phyloP scores from a whole-genome alignment of 2,329 filamentous ascomycete species.

The Rhinocladiella similis region DNA sequence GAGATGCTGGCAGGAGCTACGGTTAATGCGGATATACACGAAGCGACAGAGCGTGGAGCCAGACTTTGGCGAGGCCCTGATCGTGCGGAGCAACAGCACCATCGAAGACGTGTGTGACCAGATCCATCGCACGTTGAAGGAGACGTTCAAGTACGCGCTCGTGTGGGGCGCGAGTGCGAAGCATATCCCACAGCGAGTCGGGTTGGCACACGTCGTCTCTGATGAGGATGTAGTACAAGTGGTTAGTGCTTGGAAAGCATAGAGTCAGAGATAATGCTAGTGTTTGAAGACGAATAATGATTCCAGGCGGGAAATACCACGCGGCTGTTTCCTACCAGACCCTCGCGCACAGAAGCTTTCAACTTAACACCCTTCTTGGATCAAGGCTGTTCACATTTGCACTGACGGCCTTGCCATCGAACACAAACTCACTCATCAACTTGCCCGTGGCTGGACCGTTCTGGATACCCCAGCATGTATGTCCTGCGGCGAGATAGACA shows the following conservation, averaged over 20 bases:
- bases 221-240: slow-evolving; percentile 71
- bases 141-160: slow-evolving; percentile 97
- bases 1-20: slow-evolving; percentile 89
- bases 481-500: slow-evolving; percentile 79
- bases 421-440: slow-evolving; percentile 75
- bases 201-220: slow-evolving; percentile 74
- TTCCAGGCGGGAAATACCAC: not conserved
- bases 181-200: slow-evolving; percentile 91
- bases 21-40: slow-evolving; percentile 89
- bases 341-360: too few relatives aligned
- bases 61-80: slow-evolving; percentile 85
- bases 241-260: slow-evolving; percentile 43
- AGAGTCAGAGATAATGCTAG: not conserved
- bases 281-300: not conserved
- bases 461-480: slow-evolving; percentile 98
- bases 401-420: slow-evolving; percentile 70
- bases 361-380: slow-evolving; percentile 58
- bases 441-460: slow-evolving; percentile 87
- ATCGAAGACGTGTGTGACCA: slow-evolving; percentile 98
- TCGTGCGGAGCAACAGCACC: slow-evolving; percentile 81
- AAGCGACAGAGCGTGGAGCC: slow-evolving; percentile 92
- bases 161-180: slow-evolving; percentile 97
- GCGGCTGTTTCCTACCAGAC: too few relatives aligned
- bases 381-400: slow-evolving; percentile 67
- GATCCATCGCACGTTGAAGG: slow-evolving; percentile 90